phyloP scores from a whole-genome alignment of 768 basidiomycete species.

The Termitomyces sp. region DNA sequence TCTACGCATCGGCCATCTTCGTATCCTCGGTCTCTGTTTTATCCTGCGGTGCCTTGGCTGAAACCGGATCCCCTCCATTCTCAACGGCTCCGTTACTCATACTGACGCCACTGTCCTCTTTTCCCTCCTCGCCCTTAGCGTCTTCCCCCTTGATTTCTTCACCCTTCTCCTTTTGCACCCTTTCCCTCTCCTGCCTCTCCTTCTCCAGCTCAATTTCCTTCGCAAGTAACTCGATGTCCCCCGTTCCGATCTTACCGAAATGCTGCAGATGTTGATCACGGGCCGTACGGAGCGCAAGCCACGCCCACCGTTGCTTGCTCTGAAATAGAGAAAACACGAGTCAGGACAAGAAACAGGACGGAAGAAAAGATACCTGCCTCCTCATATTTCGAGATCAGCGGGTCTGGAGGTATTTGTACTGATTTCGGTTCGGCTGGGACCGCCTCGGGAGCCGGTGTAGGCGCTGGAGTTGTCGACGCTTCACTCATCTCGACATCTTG shows the following conservation, averaged over 20 bases:
- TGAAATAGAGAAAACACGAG: conserved; percentile 20
- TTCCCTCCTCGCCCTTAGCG: neutral
- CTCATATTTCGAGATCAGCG: conserved; percentile 53
- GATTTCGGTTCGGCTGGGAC: conserved; percentile 18
- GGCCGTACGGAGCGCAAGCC: conserved; percentile 75
- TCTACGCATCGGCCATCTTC: conserved; percentile 37
- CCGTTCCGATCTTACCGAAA: conserved; percentile 79
- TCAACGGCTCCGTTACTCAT: conserved; percentile 18
- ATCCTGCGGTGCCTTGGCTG: conserved; percentile 8
- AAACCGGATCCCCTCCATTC: conserved; percentile 26
- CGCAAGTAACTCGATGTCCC: conserved; percentile 55
- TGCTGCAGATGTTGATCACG: conserved; percentile 70
- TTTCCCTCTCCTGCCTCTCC: conserved; percentile 36
- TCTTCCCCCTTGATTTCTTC: conserved; percentile 22
- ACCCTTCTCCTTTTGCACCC: conserved; percentile 24
- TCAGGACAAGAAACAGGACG: neutral
- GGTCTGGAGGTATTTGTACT: conserved; percentile 29
- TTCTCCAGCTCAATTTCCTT: conserved; percentile 51
- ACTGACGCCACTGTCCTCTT: conserved; percentile 12
- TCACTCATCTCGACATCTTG: conserved; percentile 23
- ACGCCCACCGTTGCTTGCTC: conserved; percentile 75
- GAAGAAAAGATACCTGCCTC: conserved; percentile 39
- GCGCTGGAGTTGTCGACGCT: conserved; percentile 20
- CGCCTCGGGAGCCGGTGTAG: conserved; percentile 17
- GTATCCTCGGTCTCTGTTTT: conserved; percentile 35